These are phyloP conservation scores for Volvox africanus DNA, from an alignment of 139 green algal species.

Conservation along the genomic window DNA sequence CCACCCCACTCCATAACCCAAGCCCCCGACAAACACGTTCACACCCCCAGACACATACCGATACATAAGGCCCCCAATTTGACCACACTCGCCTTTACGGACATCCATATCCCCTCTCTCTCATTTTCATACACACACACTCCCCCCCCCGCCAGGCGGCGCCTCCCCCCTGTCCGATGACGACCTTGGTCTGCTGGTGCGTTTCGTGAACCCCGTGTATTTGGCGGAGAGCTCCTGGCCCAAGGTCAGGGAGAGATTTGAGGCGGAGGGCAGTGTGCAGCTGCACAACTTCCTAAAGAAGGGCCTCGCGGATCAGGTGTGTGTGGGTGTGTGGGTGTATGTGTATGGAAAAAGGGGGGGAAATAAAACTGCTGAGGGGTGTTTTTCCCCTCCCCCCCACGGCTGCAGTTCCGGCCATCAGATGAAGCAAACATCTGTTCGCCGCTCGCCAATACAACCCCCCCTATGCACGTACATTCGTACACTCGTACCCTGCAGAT, in stretches of 20 bases:
- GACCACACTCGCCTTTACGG: too few relatives aligned
- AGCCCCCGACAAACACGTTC: neutral
- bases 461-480: neutral
- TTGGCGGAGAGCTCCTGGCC: conserved; percentile 64
- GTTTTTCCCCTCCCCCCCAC: neutral
- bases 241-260: conserved; percentile 76
- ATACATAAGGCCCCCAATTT: too few relatives aligned
- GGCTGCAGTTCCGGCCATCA: too few relatives aligned
- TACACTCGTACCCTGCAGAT: conserved; percentile 2
- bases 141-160: conserved; percentile 21
- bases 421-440: too few relatives aligned
- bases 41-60: neutral
- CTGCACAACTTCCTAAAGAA: conserved; percentile 67
- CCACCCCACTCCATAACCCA: neutral
- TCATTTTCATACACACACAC: neutral
- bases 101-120: too few relatives aligned
- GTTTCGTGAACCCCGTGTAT: conserved; percentile 85
- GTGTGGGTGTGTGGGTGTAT: neutral
- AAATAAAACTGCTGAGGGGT: neutral
- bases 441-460: too few relatives aligned
- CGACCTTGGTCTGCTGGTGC: conserved; percentile 69
- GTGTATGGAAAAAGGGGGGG: neutral
- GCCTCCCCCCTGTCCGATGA: conserved; percentile 53
- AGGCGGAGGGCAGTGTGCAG: conserved; percentile 82
- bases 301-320: conserved; percentile 42